Base-by-base conservation (phyloP, 2,329 filamentous ascomycete genomes). In the Botrytis elliptica region DNA sequence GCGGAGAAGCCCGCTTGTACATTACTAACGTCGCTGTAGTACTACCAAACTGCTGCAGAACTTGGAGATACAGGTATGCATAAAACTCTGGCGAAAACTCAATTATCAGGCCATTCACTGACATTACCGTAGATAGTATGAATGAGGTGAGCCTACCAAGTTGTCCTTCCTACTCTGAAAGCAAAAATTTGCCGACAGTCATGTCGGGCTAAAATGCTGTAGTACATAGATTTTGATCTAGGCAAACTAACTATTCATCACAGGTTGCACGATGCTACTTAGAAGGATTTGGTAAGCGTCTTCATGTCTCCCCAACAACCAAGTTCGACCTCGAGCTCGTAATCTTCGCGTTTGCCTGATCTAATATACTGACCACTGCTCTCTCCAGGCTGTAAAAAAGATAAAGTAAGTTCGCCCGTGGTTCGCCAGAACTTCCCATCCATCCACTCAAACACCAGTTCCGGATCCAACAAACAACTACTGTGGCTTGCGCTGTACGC, bases 41-140 rank as follows among this genome's bases (percentile, higher is more conserved):
- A 98, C 83, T 99, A 98, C 83, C 95, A 98, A 84, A 98, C 95
- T 16, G 96, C 96, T 42, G 96, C 96, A 75, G 98, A 99, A 82
- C 85, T 99, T 77, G 96, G 96, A 75, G 96, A 99, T 83, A 93
- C 93, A 63, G 89, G 89, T 90, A 83, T 80, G 88, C 77, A 70
- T 42, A 62, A 49, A 62, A 69, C 77, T 68, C 65, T 49, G 76
- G 76, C 74, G 74, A 69, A 57, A 60, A 75, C 66, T 71, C 64
- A 44, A 57, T 33, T 62, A 64, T 72, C 44, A 62, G 57, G 73
- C 72, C 66, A 62, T 69, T 66, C 44, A 78, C 78, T 81, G 57
- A 80, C 75, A 76, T 75, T 77, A 76, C 76, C 75, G 75, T 78
- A 90, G 96, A 99, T 85, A 96, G 95, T 74, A 97, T 98, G 95